A percentile compares a stretch with the other conserved stretches of the same genome.
Evolutionary conservation across 768 basidiomycete species (phyloP).

Genomic region (Imleria badia): DNA sequence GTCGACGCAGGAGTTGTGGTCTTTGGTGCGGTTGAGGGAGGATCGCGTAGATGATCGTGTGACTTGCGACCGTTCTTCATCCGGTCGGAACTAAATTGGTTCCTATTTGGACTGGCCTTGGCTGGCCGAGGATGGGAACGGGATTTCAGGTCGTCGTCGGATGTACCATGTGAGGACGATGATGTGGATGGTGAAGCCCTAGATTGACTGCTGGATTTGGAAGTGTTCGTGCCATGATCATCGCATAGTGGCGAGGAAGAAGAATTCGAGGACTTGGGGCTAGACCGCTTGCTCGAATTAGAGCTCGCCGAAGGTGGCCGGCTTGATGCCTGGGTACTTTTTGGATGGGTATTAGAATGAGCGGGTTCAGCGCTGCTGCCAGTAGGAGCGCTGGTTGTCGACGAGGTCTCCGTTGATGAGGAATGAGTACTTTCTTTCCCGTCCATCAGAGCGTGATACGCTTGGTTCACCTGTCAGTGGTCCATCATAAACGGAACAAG

Average conservation of each 20-base stretch:
- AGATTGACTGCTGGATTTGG: conserved; percentile 13
- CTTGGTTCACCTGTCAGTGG: conserved; percentile 46
- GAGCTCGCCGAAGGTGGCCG: conserved; percentile 34
- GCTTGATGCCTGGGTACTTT: conserved; percentile 28
- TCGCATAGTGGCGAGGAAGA: conserved; percentile 16
- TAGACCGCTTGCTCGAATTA: conserved; percentile 25
- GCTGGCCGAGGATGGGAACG: conserved; percentile 15
- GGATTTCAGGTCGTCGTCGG: conserved; percentile 12
- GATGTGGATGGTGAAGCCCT: conserved; percentile 12
- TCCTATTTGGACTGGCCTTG: conserved; percentile 12
- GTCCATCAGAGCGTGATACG: conserved; percentile 54
- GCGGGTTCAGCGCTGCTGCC: conserved; percentile 19
- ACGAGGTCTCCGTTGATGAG: conserved; percentile 27
- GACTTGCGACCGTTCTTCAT: conserved; percentile 21
- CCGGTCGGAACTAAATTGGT: conserved; percentile 18
- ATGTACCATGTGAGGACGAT: conserved; percentile 14
- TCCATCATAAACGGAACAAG: neutral
- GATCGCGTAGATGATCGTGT: conserved; percentile 22
- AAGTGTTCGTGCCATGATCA: conserved; percentile 3
- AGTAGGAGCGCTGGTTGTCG: conserved; percentile 21
- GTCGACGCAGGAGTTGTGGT: conserved; percentile 9
- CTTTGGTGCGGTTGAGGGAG: conserved; percentile 16
- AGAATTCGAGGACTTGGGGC: conserved; percentile 5
- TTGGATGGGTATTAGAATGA: conserved; percentile 20
- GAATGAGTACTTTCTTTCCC: conserved; percentile 36